Evolutionary conservation across 2,329 filamentous ascomycete genomes (phyloP).

Genomic region (Pleochaeta shiraiana): DNA sequence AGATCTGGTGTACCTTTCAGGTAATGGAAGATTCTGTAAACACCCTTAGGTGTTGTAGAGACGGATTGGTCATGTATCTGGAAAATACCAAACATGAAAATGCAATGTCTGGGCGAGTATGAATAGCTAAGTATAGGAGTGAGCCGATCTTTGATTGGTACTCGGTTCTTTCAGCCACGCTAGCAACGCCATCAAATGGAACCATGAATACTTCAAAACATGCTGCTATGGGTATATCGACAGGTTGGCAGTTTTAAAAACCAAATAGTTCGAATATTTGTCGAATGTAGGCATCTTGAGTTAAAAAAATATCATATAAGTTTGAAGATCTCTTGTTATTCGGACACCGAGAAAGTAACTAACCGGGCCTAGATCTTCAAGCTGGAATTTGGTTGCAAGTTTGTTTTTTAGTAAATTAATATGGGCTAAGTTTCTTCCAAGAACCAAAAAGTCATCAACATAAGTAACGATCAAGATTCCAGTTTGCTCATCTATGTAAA

Average conservation of each 20-base stretch:
- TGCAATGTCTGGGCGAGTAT: neutral
- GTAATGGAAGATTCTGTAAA: neutral
- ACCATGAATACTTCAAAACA: neutral
- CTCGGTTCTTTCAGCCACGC: neutral
- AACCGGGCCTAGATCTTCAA: neutral
- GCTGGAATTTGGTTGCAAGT: conserved; percentile 1
- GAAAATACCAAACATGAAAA: neutral
- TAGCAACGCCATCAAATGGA: neutral
- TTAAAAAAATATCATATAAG: neutral
- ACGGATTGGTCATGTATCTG: neutral
- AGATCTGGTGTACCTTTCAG: neutral
- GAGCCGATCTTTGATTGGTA: conserved; percentile 2
- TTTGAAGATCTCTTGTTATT: neutral
- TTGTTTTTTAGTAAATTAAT: neutral
- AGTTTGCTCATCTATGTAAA: neutral
- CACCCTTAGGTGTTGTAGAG: neutral
- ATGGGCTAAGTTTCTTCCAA: neutral
- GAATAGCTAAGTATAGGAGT: neutral
- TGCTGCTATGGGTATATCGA: neutral
- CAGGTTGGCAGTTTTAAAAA: neutral
- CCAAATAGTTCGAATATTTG: neutral
- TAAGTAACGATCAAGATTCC: neutral
- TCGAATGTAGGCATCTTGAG: neutral
- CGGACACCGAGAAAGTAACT: conserved; percentile 1
- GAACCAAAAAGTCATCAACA: neutral